Evolutionary conservation across 2,329 filamentous ascomycete genomes (phyloP).

Genomic region (Clonostachys byssicola): DNA sequence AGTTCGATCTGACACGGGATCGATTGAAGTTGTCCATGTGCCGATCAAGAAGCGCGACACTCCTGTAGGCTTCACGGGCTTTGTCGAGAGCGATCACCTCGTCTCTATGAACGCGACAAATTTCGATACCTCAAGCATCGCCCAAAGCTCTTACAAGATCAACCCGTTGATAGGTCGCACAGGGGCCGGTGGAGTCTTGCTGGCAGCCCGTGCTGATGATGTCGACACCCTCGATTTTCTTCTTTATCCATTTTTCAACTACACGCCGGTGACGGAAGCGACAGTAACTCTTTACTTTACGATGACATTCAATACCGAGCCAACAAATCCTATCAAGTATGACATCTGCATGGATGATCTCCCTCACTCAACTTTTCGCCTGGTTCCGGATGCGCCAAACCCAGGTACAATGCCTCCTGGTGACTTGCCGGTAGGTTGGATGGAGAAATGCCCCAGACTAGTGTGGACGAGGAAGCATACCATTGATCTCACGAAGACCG

Average conservation of each 20-base stretch:
- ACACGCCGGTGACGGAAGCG: conserved; percentile 13
- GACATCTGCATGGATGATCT: conserved; percentile 39
- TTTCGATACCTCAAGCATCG: conserved; percentile 17
- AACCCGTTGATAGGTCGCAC: conserved; percentile 19
- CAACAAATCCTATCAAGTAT: conserved; percentile 44
- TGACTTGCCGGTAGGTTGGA: conserved; percentile 41
- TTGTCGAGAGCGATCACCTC: conserved; percentile 7
- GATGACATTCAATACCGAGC: conserved; percentile 46
- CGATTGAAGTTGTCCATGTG: conserved; percentile 4
- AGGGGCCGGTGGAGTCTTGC: conserved; percentile 25
- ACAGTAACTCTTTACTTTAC: conserved; percentile 45
- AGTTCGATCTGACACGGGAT: conserved; percentile 1
- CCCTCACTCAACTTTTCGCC: conserved; percentile 23
- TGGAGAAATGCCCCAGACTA: conserved; percentile 42
- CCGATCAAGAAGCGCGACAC: conserved; percentile 4
- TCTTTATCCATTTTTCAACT: conserved; percentile 23
- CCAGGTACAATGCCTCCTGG: conserved; percentile 28
- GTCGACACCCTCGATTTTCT: conserved; percentile 11
- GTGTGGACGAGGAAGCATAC: conserved; percentile 36
- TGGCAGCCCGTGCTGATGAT: conserved; percentile 12
- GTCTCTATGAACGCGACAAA: conserved; percentile 18
- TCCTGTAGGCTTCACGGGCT: conserved; percentile 8
- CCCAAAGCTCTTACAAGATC: conserved; percentile 19
- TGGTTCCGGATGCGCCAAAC: conserved; percentile 35
- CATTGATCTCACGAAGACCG: conserved; percentile 28